phyloP scores from a whole-genome alignment of 2,329 filamentous ascomycete species.

The Epichloe elymi region DNA sequence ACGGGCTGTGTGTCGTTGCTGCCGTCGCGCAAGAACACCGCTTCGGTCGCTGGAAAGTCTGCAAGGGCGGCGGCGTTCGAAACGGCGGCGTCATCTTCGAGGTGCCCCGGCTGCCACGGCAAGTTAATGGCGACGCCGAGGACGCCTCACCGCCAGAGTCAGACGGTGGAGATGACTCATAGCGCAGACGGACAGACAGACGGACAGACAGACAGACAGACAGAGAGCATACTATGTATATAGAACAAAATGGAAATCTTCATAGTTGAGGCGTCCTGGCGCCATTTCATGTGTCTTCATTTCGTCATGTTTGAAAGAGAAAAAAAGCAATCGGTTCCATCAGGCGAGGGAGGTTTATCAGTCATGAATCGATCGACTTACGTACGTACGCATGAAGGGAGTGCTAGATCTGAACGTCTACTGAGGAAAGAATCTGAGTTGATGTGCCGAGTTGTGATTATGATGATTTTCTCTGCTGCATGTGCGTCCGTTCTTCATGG shows the following conservation, averaged over 20 bases:
- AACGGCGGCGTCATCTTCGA: conserved; percentile 88
- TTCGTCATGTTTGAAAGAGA: not conserved
- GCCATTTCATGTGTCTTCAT: not conserved
- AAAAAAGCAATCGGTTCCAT: not conserved
- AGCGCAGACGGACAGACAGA: conserved; percentile 1
- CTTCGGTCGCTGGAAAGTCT: conserved; percentile 67
- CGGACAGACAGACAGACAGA: too few relatives aligned
- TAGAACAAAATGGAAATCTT: not conserved
- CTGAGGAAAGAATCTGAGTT: too few relatives aligned
- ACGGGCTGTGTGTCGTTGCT: conserved; percentile 73
- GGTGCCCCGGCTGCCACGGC: conserved; percentile 39
- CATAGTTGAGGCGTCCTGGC: not conserved
- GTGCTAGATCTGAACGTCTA: too few relatives aligned
- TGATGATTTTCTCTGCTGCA: not conserved
- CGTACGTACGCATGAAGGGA: not conserved
- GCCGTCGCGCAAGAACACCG: conserved; percentile 78
- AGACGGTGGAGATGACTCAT: conserved; percentile 12
- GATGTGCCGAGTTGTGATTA: too few relatives aligned
- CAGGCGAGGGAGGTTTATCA: too few relatives aligned
- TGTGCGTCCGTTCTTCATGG: not conserved
- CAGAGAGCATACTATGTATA: not conserved
- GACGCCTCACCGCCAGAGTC: conserved; percentile 5
- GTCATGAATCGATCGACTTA: not conserved
- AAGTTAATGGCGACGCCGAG: conserved; percentile 21
- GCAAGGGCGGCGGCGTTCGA: conserved; percentile 42